These are phyloP conservation scores for Scedosporium dehoogii DNA, from an alignment of 2,329 filamentous ascomycete species.

Conservation along the genomic window DNA sequence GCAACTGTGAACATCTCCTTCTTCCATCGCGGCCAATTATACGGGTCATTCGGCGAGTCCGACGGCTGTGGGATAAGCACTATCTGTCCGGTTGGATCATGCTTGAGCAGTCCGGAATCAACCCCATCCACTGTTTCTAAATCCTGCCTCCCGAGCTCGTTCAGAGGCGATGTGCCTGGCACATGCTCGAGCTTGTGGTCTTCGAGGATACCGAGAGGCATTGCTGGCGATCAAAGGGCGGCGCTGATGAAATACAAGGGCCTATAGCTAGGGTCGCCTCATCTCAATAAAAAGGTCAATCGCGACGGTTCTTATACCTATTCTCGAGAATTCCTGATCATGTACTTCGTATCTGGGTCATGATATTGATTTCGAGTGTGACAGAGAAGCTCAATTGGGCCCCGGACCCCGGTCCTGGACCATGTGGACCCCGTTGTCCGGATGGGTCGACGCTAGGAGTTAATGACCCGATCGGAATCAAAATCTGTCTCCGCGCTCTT, in stretches of 20 bases:
- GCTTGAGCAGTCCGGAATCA: constrained; percentile 15
- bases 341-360: not conserved
- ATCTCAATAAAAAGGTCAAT: not conserved
- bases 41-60: constrained; percentile 34
- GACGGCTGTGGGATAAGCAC: constrained; percentile 41
- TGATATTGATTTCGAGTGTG: not conserved
- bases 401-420: not conserved
- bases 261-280: not conserved
- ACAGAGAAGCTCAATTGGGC: not conserved
- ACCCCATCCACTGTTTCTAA: constrained; percentile 10
- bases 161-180: constrained; percentile 17
- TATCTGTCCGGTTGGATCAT: constrained; percentile 18
- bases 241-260: not conserved
- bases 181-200: constrained; percentile 17
- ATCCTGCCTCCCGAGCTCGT: constrained; percentile 13
- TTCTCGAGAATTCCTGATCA: not conserved
- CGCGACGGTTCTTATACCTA: not conserved
- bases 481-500: not conserved
- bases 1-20: constrained; percentile 25
- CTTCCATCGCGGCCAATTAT: constrained; percentile 31
- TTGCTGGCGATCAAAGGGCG: constrained; percentile 3
- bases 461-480: not conserved
- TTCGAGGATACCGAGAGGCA: constrained; percentile 16
- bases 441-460: not conserved
- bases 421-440: not conserved